These are phyloP conservation scores for Oemleria cerasiformis DNA, from an alignment of 306 rosid genomes.

Conservation along the genomic window DNA sequence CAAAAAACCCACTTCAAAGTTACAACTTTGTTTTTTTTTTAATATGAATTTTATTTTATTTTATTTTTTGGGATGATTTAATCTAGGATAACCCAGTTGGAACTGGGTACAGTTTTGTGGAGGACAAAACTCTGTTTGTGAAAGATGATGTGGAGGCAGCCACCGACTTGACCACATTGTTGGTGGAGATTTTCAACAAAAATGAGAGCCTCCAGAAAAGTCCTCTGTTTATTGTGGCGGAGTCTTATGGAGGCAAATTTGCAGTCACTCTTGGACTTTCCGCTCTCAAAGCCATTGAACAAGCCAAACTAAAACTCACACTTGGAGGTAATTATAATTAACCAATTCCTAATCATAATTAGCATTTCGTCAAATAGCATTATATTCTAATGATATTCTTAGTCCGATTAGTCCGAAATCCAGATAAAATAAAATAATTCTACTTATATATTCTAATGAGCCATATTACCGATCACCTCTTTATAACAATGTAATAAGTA, in stretches of 20 bases:
- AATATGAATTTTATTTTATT: neutral
- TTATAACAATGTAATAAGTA: neutral
- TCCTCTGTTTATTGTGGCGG: constrained; percentile 78
- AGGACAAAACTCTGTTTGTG: constrained; percentile 45
- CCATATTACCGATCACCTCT: too few relatives aligned
- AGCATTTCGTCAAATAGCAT: too few relatives aligned
- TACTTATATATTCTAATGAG: too few relatives aligned
- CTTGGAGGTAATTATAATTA: constrained; percentile 51
- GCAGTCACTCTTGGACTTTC: constrained; percentile 76
- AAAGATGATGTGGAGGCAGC: constrained; percentile 83
- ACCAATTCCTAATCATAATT: neutral
- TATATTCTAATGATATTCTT: too few relatives aligned
- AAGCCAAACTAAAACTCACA: constrained; percentile 47
- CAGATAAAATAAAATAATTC: too few relatives aligned
- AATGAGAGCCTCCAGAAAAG: constrained; percentile 59
- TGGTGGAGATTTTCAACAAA: constrained; percentile 48
- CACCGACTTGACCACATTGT: constrained; percentile 59
- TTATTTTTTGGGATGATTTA: constrained; percentile 14
- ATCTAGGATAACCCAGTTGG: constrained; percentile 92
- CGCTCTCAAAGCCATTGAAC: constrained; percentile 55
- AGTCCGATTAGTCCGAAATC: too few relatives aligned
- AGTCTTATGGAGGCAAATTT: constrained; percentile 90
- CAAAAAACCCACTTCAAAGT: neutral
- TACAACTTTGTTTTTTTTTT: neutral
- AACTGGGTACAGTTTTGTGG: constrained; percentile 83